Conservation (phyloP, 2,329 filamentous ascomycete species). For the Fusarium napiforme region DNA sequence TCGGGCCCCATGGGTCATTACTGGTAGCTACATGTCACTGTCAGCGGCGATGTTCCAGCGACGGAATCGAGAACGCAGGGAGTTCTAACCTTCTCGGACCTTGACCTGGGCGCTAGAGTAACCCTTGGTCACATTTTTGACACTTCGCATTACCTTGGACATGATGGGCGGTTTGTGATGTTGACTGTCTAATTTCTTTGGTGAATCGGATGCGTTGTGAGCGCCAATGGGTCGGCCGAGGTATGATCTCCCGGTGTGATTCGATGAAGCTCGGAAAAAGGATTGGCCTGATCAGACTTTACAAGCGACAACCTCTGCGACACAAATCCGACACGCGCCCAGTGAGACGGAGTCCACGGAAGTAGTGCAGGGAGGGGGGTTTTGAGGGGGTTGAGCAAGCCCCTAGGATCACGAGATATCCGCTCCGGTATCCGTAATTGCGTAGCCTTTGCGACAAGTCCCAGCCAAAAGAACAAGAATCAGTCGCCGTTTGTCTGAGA, state of each 20-base stretch:
- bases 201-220: constrained; percentile 27
- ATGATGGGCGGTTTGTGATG: constrained; percentile 63
- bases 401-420: constrained; percentile 37
- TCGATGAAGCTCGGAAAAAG: constrained; percentile 15
- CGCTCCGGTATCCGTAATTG: constrained; percentile 13
- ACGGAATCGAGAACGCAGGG: neutral
- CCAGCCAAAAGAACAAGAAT: constrained; percentile 2
- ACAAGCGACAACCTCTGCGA: constrained; percentile 23
- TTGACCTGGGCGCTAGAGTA: constrained; percentile 98
- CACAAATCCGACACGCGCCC: constrained; percentile 32
- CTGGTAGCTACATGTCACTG: constrained; percentile 79
- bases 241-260: constrained; percentile 20
- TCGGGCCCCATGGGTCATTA: constrained; percentile 98
- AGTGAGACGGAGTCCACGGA: constrained; percentile 27
- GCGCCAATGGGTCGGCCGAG: constrained; percentile 37
- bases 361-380: constrained; percentile 27
- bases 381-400: constrained; percentile 38
- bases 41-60: constrained; percentile 29
- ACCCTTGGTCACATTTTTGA: constrained; percentile 99
- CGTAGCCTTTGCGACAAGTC: constrained; percentile 25
- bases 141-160: constrained; percentile 97
- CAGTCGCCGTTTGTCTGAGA: constrained; percentile 16
- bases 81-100: constrained; percentile 87
- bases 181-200: constrained; percentile 8
- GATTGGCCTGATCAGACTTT: constrained; percentile 1